These are phyloP conservation scores for Aspergillus coremiiformis DNA, from an alignment of 495 filamentous ascomycete genomes.

Conservation along the genomic window DNA sequence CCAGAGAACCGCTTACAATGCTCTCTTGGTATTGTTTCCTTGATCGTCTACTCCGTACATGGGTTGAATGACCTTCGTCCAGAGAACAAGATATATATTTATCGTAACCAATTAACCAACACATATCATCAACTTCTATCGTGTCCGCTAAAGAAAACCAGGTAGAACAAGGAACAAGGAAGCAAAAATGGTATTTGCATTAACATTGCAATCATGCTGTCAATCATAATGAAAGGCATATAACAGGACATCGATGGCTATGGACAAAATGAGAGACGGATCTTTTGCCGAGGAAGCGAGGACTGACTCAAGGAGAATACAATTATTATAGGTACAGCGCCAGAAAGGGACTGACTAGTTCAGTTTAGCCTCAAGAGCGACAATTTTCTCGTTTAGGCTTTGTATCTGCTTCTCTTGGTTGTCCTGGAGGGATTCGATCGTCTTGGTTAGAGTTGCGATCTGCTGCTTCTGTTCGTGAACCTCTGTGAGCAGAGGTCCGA, in stretches of 20 bases:
- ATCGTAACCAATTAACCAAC: not conserved
- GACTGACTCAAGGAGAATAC: not conserved
- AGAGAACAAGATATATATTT: not conserved
- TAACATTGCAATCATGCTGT: constrained; percentile 15
- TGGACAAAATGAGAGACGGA: constrained; percentile 6
- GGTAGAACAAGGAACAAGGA: not conserved
- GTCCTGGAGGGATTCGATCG: constrained; percentile 41
- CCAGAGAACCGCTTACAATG: no score
- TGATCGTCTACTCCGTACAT: no score
- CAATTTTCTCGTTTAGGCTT: not conserved
- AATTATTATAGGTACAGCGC: constrained; percentile 1
- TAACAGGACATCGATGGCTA: constrained; percentile 12
- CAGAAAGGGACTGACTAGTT: constrained; percentile 14
- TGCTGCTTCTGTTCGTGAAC: constrained; percentile 40
- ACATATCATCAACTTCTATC: not conserved
- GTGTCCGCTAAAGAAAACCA: not conserved
- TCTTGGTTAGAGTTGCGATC: constrained; percentile 37
- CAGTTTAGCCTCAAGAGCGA: constrained; percentile 4
- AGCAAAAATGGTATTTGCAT: constrained; percentile 13
- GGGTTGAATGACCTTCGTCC: not conserved
- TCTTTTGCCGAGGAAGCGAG: constrained; percentile 2
- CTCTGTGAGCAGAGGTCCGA: constrained; percentile 36
- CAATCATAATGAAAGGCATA: constrained; percentile 10
- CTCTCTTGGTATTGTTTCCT: no score
- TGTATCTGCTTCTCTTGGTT: constrained; percentile 14